Evolutionary conservation across 345 rosid species (phyloP).

Genomic region (Eucalyptus fibrosa): DNA sequence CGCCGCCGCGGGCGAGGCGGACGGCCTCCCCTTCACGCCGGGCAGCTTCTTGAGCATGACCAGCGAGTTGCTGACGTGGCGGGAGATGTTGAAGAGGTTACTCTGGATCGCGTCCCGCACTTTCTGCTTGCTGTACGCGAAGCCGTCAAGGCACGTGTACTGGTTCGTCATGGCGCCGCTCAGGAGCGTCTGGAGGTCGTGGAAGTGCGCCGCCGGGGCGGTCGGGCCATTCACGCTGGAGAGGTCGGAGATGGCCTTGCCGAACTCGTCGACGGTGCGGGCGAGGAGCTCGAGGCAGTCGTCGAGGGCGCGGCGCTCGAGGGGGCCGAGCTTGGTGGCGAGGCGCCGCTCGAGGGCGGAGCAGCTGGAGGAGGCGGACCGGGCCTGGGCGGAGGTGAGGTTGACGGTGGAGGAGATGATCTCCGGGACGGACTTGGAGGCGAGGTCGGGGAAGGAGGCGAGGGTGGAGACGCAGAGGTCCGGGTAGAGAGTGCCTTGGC

Average conservation of each 20-base stretch:
- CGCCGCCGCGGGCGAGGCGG: background rate
- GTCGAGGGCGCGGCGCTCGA: slow-evolving; percentile 30
- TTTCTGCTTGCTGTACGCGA: slow-evolving; percentile 18
- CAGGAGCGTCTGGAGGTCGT: slow-evolving; percentile 45
- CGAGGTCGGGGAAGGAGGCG: slow-evolving; percentile 27
- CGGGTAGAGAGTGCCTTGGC: background rate
- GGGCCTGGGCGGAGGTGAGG: slow-evolving; percentile 35
- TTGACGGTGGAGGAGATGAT: slow-evolving; percentile 40
- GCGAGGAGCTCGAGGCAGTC: slow-evolving; percentile 65
- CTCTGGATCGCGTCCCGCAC: slow-evolving; percentile 29
- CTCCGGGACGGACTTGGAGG: slow-evolving; percentile 19
- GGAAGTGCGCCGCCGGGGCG: slow-evolving; percentile 13
- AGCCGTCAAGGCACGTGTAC: slow-evolving; percentile 91
- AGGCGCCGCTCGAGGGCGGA: slow-evolving; percentile 11
- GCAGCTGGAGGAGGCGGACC: slow-evolving; percentile 35
- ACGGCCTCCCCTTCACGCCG: slow-evolving; percentile 3
- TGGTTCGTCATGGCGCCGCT: slow-evolving; percentile 79
- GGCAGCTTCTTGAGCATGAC: slow-evolving; percentile 53
- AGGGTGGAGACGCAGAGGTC: slow-evolving; percentile 59
- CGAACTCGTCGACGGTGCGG: slow-evolving; percentile 32
- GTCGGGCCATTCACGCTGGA: background rate
- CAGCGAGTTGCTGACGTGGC: slow-evolving; percentile 55
- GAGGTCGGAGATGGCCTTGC: slow-evolving; percentile 30
- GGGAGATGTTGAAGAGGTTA: slow-evolving; percentile 36
- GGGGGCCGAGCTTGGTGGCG: slow-evolving; percentile 3